phyloP scores from a whole-genome alignment of 345 rosid genomes.

The Corchorus capsularis region DNA sequence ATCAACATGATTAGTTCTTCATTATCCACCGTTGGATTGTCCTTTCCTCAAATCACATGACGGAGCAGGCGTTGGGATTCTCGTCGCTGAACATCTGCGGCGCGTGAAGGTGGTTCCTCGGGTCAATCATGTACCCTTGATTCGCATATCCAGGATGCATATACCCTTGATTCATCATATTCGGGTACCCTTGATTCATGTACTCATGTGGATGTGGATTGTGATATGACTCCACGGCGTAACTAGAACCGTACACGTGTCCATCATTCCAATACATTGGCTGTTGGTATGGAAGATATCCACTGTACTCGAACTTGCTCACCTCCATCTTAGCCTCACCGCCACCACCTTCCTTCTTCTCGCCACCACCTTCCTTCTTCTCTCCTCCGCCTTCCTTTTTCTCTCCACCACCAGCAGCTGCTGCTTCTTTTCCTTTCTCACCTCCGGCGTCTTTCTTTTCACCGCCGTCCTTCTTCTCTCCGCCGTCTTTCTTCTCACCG shows the following conservation, averaged over 20 bases:
- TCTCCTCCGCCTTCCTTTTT: too few relatives aligned
- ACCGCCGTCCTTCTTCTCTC: constrained; percentile 25
- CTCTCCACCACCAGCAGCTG: constrained; percentile 12
- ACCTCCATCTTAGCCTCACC: constrained; percentile 50
- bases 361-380: constrained; percentile 32
- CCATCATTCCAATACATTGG: constrained; percentile 52
- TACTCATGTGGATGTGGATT: neutral
- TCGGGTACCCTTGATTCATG: neutral
- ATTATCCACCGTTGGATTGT: neutral
- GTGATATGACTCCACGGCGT: constrained; percentile 37
- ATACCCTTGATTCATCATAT: constrained; percentile 27
- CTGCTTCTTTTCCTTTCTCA: constrained; percentile 31
- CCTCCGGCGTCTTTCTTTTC: constrained; percentile 33
- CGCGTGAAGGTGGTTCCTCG: constrained; percentile 38
- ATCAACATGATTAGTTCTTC: too few relatives aligned
- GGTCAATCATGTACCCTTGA: constrained; percentile 41
- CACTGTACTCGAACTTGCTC: constrained; percentile 51
- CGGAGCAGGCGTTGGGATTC: constrained; percentile 80
- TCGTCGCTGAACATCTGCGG: constrained; percentile 93
- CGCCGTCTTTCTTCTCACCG: constrained; percentile 19
- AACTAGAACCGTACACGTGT: constrained; percentile 36
- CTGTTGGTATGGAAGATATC: too few relatives aligned
- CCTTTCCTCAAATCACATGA: constrained; percentile 45
- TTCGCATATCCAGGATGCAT: constrained; percentile 34
- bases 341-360: constrained; percentile 41